Evolutionary conservation across 1,139 yeast species (phyloP), one percentile per base, ranked within the genome.

Genomic region (Taphrina wiesneri): DNA sequence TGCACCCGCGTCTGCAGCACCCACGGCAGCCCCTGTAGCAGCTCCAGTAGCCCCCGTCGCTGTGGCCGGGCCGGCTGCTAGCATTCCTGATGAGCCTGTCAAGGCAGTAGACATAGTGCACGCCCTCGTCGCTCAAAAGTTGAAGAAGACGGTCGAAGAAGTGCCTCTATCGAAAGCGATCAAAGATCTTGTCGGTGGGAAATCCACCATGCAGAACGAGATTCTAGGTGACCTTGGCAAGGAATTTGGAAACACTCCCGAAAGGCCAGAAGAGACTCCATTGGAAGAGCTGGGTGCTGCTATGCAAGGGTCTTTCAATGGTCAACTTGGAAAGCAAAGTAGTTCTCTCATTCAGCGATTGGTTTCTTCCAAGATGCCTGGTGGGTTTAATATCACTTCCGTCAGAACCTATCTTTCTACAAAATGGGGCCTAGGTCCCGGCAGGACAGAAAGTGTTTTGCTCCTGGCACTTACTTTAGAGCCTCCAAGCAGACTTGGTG

Each of bases 201-300:
- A 93, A 78, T 93, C 99, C 32, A 93, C 99, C 45, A 95, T 93
- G 60, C 99, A 93, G 80, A 93, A 93, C 78, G 99, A 93, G 82
- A 93, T 93, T 72, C 84, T 93, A 74, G 99, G 99, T 83, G 99
- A 93, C 75, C 84, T 93, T 74, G 97, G 98, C 76, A 93, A 93
- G 79, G 99, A 93, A 80, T 93, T 93, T 75, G 98, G 98, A 72
- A 81, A 95, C 63, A 91, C 98, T 65, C 99, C 99, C 56, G 99
- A 93, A 80, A 93, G 93, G 80, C 98, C 99, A 70, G 99, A 93
- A 80, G 99, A 93, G 75, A 89, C 96, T 63, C 98, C 99, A 71
- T 84, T 93, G 74, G 90, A 86, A 74, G 99, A 93, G 78, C 85
- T 93, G 76, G 97, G 98, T 61, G 98, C 90, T 75, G 87, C 85